Evolutionary conservation across 495 filamentous ascomycete species (phyloP).

Genomic region (Hypoxylon lenormandii): DNA sequence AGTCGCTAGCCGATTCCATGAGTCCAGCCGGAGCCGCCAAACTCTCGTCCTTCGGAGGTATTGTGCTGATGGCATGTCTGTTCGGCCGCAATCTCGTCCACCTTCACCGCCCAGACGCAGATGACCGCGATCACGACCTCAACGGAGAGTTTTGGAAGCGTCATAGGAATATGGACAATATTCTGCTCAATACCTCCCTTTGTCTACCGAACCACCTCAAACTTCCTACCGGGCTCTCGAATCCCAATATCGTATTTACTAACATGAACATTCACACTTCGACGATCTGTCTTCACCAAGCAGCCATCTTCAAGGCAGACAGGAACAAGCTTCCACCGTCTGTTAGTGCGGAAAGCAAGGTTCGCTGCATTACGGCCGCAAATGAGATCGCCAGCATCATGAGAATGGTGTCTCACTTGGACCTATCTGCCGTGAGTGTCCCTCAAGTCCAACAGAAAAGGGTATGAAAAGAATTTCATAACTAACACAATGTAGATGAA

Average conservation of each 20-base stretch:
- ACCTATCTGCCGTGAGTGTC: slow-evolving; percentile 79
- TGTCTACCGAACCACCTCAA: slow-evolving; percentile 85
- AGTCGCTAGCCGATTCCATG: slow-evolving; percentile 77
- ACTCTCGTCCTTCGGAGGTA: slow-evolving; percentile 81
- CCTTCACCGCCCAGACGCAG: slow-evolving; percentile 85
- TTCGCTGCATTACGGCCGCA: slow-evolving; percentile 91
- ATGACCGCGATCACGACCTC: slow-evolving; percentile 87
- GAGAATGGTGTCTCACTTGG: slow-evolving; percentile 92
- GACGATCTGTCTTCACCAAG: slow-evolving; percentile 96
- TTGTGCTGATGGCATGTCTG: slow-evolving; percentile 84
- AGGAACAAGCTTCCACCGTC: slow-evolving; percentile 82
- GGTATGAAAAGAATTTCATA: not conserved
- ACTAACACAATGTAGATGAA: slow-evolving; percentile 75
- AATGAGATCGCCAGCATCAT: slow-evolving; percentile 96
- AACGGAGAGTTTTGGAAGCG: slow-evolving; percentile 97
- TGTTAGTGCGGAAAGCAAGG: slow-evolving; percentile 87
- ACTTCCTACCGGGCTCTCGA: slow-evolving; percentile 77
- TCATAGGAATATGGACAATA: slow-evolving; percentile 88
- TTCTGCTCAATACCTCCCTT: slow-evolving; percentile 85
- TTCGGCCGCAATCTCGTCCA: slow-evolving; percentile 96
- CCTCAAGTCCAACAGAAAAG: not conserved
- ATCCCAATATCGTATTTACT: slow-evolving; percentile 90
- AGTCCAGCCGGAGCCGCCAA: slow-evolving; percentile 74
- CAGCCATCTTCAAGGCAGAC: slow-evolving; percentile 96
- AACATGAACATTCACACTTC: slow-evolving; percentile 98